Evolutionary conservation across 2,329 filamentous ascomycete genomes (phyloP).

Genomic region (Xylariaceae sp.): DNA sequence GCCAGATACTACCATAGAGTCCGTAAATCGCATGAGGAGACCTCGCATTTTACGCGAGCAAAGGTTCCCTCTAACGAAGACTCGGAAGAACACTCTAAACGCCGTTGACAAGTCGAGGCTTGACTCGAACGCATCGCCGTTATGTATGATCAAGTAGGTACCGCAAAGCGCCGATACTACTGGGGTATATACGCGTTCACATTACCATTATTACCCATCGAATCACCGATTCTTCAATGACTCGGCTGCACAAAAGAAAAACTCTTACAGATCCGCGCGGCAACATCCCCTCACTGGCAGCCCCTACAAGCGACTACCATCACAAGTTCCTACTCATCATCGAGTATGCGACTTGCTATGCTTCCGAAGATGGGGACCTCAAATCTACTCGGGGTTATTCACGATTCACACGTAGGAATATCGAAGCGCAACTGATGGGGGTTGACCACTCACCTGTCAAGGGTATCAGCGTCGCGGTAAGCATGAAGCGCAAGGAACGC

Average conservation of each 20-base stretch:
- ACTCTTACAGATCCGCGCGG: not conserved
- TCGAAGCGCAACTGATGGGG: slow-evolving; percentile 31
- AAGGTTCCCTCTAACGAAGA: not conserved
- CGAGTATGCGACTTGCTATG: slow-evolving; percentile 82
- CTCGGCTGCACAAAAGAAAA: not conserved
- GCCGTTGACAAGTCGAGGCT: not conserved
- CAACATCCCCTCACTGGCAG: not conserved
- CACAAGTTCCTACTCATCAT: slow-evolving; percentile 55
- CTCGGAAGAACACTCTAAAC: not conserved
- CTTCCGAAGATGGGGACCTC: slow-evolving; percentile 84
- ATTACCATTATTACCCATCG: slow-evolving; percentile 12
- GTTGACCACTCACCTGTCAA: slow-evolving; percentile 49
- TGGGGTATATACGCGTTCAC: slow-evolving; percentile 10
- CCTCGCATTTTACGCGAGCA: not conserved
- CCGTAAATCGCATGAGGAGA: not conserved
- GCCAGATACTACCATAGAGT: not conserved
- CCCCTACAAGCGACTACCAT: not conserved
- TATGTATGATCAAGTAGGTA: slow-evolving; percentile 7
- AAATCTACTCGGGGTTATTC: slow-evolving; percentile 49
- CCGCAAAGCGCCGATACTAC: slow-evolving; percentile 2
- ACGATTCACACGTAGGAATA: slow-evolving; percentile 33
- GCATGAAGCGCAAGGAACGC: slow-evolving; percentile 72
- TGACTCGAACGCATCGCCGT: not conserved
- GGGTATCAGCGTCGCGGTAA: slow-evolving; percentile 73
- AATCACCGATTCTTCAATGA: not conserved